Conservation (phyloP, 371 early-diverging fungal species). For the Haplosporangium sp. region DNA sequence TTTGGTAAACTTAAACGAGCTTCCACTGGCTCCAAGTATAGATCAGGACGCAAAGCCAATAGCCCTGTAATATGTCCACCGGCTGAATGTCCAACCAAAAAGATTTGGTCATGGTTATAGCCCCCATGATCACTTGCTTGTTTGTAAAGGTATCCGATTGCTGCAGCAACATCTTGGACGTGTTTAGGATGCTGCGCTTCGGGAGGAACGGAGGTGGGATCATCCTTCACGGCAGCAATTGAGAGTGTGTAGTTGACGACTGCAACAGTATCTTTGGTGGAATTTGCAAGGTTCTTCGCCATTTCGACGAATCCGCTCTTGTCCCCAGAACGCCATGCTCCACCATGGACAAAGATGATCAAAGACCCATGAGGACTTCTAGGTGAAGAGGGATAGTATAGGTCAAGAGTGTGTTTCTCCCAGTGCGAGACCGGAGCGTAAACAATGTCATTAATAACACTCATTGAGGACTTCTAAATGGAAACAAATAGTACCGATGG, state of each 20-base stretch:
- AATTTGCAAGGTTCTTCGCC: constrained; percentile 57
- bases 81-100: constrained; percentile 85
- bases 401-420: constrained; percentile 62
- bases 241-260: constrained; percentile 77
- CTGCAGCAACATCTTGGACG: constrained; percentile 66
- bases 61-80: constrained; percentile 81
- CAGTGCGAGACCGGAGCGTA: constrained; percentile 53
- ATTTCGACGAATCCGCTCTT: constrained; percentile 68
- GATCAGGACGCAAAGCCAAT: constrained; percentile 66
- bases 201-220: constrained; percentile 44
- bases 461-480: constrained; percentile 5
- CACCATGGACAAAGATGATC: constrained; percentile 83
- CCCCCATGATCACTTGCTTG: constrained; percentile 49
- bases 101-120: constrained; percentile 58
- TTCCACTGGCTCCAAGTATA: constrained; percentile 49
- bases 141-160: constrained; percentile 60
- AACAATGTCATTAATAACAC: constrained; percentile 25
- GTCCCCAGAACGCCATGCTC: constrained; percentile 87
- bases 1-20: constrained; percentile 15
- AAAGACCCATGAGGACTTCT: constrained; percentile 55
- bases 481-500: constrained; percentile 7
- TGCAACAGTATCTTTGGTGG: constrained; percentile 69
- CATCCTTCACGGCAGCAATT: constrained; percentile 37
- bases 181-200: constrained; percentile 68
- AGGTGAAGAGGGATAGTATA: constrained; percentile 55